Percentiles rank a stretch among this genome's conserved stretches.
Conservation (phyloP, 2,329 filamentous ascomycete species). For the Coniochaeta sp. region DNA sequence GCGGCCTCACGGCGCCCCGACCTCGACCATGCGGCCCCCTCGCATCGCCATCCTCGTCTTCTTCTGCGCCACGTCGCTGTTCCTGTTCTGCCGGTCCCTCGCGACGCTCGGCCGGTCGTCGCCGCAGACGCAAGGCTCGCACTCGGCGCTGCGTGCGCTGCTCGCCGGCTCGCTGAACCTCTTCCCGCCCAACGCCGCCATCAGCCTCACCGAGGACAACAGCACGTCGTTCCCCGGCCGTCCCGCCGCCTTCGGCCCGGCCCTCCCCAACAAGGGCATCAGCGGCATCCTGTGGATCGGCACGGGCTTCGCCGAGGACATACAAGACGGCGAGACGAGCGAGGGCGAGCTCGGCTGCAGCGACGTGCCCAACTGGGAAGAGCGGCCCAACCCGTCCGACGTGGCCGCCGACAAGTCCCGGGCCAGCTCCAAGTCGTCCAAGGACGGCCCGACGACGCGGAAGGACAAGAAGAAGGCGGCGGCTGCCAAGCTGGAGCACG, state of each 20-base stretch:
- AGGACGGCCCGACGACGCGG: slow-evolving; percentile 21
- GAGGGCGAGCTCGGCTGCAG: slow-evolving; percentile 91
- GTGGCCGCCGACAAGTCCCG: slow-evolving; percentile 35
- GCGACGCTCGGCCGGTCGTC: slow-evolving; percentile 27
- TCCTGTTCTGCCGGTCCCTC: slow-evolving; percentile 47
- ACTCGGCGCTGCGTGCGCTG: slow-evolving; percentile 38
- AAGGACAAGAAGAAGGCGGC: slow-evolving; percentile 26
- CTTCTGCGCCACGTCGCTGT: slow-evolving; percentile 45
- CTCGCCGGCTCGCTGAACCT: slow-evolving; percentile 75
- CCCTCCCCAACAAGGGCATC: slow-evolving; percentile 66
- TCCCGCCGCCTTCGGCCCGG: slow-evolving; percentile 86
- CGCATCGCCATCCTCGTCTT: slow-evolving; percentile 46
- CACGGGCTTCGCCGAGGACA: slow-evolving; percentile 80
- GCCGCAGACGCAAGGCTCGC: slow-evolving; percentile 23
- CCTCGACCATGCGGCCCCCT: slow-evolving; percentile 39
- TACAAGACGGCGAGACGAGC: slow-evolving; percentile 49
- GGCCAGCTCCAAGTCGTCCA: slow-evolving; percentile 24
- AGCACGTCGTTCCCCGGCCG: slow-evolving; percentile 93
- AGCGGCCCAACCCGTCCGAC: slow-evolving; percentile 30
- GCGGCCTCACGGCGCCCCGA: background rate
- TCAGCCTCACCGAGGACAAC: slow-evolving; percentile 95
- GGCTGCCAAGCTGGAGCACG: slow-evolving; percentile 9
- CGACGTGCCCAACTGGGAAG: slow-evolving; percentile 84
- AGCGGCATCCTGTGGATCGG: slow-evolving; percentile 92
- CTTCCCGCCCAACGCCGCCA: slow-evolving; percentile 91